These are phyloP conservation scores for Pichia membranifaciens DNA, from an alignment of 805 yeast species.

Conservation along the genomic window DNA sequence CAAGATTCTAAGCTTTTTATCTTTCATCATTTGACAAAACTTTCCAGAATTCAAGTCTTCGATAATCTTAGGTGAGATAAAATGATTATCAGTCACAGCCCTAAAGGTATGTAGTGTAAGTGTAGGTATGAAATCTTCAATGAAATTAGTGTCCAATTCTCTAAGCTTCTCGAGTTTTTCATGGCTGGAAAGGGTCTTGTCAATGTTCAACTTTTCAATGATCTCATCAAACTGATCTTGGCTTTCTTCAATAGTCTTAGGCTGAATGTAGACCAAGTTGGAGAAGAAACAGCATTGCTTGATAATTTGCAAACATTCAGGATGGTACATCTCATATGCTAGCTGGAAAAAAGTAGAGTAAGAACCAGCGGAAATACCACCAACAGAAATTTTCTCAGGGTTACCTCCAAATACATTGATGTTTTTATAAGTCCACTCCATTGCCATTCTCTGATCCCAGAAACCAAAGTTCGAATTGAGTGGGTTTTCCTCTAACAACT, in stretches of 20 bases:
- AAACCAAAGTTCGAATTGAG: conserved; percentile 32
- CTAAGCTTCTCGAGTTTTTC: conserved; percentile 12
- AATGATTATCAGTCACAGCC: conserved; percentile 35
- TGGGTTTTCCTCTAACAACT: conserved; percentile 31
- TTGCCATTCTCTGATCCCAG: conserved; percentile 42
- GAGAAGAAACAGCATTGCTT: conserved; percentile 32
- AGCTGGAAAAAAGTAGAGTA: conserved; percentile 37
- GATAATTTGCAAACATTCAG: conserved; percentile 33
- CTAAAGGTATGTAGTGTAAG: conserved; percentile 25
- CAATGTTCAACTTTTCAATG: conserved; percentile 19
- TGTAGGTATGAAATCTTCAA: conserved; percentile 10
- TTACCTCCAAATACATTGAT: conserved; percentile 44
- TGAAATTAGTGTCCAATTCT: conserved; percentile 6
- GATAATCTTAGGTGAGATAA: conserved; percentile 29
- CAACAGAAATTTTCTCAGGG: conserved; percentile 34
- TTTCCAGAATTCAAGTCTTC: conserved; percentile 28
- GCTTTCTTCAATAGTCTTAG: conserved; percentile 32
- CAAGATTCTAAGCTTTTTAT: conserved; percentile 8
- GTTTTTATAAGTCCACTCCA: conserved; percentile 40
- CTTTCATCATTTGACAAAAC: conserved; percentile 5
- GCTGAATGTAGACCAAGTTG: conserved; percentile 34
- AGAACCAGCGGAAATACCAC: conserved; percentile 45
- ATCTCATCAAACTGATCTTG: conserved; percentile 35
- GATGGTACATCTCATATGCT: conserved; percentile 38
- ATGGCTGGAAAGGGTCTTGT: conserved; percentile 10